Base-by-base conservation (phyloP, 192 early-diverging fungal species). In the Geosiphon pyriformis region DNA sequence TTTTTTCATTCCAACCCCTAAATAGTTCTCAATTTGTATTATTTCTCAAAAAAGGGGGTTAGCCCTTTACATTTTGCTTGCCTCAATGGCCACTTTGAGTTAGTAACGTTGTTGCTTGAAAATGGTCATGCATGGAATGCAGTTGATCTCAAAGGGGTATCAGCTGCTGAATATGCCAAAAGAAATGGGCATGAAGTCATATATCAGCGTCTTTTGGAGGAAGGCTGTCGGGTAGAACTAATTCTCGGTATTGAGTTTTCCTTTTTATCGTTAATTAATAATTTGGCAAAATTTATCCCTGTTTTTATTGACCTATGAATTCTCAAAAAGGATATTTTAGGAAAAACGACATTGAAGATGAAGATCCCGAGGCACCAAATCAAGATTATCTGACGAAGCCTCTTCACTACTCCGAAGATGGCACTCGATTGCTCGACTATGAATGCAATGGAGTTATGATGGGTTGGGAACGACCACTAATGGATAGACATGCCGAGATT, bases 401-500 rank as follows among this genome's bases (percentile, higher is more conserved):
- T 20, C 81, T 98, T 1, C 85, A 83, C 48, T 98, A 92, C 68
- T 81, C 83, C 4, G 70, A 82, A 37, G 85, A 88, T 33, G 92
- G 90, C 23, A 88, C 85, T 50, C 83, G 81, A 46, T 72, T 98
- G 18, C 68, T 96, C 63, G 96, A 98, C 68, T 84, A 78, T 4
- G 88, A 94, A 55, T 83, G 84, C 32, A 92, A 98, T 76, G 94
- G 86, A 50, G 94, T 98, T 1, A 96, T 96, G 94, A 98, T 98
- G 96, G 91, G 88, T 50, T 98, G 96, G 96, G 96, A 98, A 70
- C 74, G 81, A 3, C 93, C 93, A 23, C 70, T 98, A 58, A 98
- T 98, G 96, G 80, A 84, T 27, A 82, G 83, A 10, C 93, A 95
- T 68, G 92, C 92, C 18, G 78, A 88, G 67, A 84, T 89, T 4